phyloP scores from a whole-genome alignment of 2,329 filamentous ascomycete genomes.

The Monilinia vaccinii-corymbosi region DNA sequence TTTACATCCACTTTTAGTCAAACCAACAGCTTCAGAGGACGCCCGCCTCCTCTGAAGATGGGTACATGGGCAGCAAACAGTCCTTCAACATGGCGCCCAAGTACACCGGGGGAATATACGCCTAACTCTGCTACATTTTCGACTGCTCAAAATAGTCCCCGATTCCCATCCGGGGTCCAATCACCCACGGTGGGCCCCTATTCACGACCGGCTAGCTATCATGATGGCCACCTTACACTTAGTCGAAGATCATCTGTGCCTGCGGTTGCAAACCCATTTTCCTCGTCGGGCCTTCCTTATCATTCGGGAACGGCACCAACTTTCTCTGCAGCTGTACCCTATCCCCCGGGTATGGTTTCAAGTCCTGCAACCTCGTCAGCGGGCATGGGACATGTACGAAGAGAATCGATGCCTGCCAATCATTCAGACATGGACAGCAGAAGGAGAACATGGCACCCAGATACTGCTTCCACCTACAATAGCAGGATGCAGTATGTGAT shows the following conservation, averaged over 20 bases:
- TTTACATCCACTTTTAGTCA: conserved; percentile 44
- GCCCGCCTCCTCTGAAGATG: conserved; percentile 66
- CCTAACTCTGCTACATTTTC: conserved; percentile 80
- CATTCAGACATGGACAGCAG: conserved; percentile 65
- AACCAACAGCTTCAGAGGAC: conserved; percentile 56
- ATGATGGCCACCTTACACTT: conserved; percentile 54
- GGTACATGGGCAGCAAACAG: conserved; percentile 57
- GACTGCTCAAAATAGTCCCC: conserved; percentile 65
- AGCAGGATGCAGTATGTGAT: conserved; percentile 70
- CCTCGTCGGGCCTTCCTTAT: conserved; percentile 38
- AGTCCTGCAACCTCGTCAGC: conserved; percentile 56
- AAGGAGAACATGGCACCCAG: conserved; percentile 84
- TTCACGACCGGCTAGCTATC: conserved; percentile 65
- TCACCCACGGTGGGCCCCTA: conserved; percentile 62
- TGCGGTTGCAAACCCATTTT: conserved; percentile 65
- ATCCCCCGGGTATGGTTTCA: conserved; percentile 50
- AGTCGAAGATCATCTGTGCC: conserved; percentile 76
- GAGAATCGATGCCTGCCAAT: conserved; percentile 53
- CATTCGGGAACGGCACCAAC: conserved; percentile 49
- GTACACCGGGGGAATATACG: conserved; percentile 68
- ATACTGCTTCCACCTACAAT: conserved; percentile 54
- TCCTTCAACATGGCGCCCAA: conserved; percentile 44
- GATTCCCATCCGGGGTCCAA: conserved; percentile 56
- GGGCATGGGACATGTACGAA: conserved; percentile 48
- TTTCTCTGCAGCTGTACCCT: conserved; percentile 45